Evolutionary conservation across 495 filamentous ascomycete species (phyloP), one percentile per base, ranked within the genome.

Genomic region (Xylaria palmicola): DNA sequence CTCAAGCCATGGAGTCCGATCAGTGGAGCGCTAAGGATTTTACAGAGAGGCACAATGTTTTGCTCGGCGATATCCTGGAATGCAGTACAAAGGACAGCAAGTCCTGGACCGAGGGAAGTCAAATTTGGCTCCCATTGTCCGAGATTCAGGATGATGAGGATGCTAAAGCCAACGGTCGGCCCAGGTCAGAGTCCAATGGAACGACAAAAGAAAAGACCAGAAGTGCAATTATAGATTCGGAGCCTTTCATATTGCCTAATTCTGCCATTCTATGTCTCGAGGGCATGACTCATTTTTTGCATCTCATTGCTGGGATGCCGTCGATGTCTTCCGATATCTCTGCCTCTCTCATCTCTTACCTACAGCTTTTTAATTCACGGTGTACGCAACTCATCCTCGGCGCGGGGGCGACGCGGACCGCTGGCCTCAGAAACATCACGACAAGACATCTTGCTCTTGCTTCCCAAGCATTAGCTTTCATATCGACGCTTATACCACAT

Each of bases 391-490:
- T 98, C 51, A 96, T 99, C 62, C 86, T 98, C 7, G 95, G 93
- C 7, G 95, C 94, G 9, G 94, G 94, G 1, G 94, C 94, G 1
- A 97, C 91, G 1, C 79, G 84, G 26, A 92, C 87, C n/a, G 95
- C 92, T 4, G 94, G 94, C 0, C 76, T 99, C 9, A 96, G 92
- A 69, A 96, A 96, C 64, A 99, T 99, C 67, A 97, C 91, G 1
- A 95, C 94, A 0, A 94, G 93, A 66, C 93, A 99, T 75, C 85
- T 99, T 6, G 93, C 94, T 0, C 83, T 98, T 27, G 92, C 95
- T 8, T 92, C 90, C 1, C 95, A 97, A 72, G 88, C 93, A 0
- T 74, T 97, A 24, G 88, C 89, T 56, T 97, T 99, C 68, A 87
- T 98, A 39, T 88, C 90, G 26, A 86, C 89, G 1, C 75, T 97